phyloP scores from a whole-genome alignment of 768 basidiomycete genomes.

The Phlegmacium glaucopus region DNA sequence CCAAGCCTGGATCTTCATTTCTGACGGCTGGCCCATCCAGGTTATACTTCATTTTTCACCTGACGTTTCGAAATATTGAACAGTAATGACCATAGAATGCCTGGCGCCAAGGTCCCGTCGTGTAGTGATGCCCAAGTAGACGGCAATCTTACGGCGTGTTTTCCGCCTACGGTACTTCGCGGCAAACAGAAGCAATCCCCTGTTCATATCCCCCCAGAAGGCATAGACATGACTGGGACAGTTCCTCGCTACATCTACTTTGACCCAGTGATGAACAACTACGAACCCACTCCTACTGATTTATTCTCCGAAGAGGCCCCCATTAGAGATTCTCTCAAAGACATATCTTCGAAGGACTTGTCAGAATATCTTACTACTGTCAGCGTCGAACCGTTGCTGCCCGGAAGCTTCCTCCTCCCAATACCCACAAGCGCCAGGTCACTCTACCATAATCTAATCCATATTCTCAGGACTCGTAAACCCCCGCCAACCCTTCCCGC shows the following conservation, averaged over 20 bases:
- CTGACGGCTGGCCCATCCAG: too few relatives aligned
- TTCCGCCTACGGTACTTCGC: too few relatives aligned
- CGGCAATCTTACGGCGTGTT: too few relatives aligned
- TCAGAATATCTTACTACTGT: not conserved
- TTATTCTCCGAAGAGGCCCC: not conserved
- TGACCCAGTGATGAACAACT: not conserved
- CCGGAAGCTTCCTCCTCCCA: slow-evolving; percentile 6
- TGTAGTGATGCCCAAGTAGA: too few relatives aligned
- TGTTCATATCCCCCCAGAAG: not conserved
- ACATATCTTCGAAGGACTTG: slow-evolving; percentile 1
- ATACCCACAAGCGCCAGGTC: slow-evolving; percentile 29
- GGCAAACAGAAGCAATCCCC: not conserved
- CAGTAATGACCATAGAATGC: too few relatives aligned
- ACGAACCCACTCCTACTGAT: not conserved
- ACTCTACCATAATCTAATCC: slow-evolving; percentile 42
- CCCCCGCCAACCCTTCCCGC: slow-evolving; percentile 29
- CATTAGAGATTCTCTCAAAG: not conserved
- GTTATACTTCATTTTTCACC: too few relatives aligned
- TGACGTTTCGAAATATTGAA: too few relatives aligned
- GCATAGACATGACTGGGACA: not conserved
- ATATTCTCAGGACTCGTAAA: slow-evolving; percentile 28
- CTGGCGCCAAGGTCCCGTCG: too few relatives aligned
- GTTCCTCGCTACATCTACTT: not conserved
- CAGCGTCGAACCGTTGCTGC: not conserved
- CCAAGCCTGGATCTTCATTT: not conserved